Base-by-base conservation (phyloP, 164 flowering plant species). In the Pachysandra terminalis region DNA sequence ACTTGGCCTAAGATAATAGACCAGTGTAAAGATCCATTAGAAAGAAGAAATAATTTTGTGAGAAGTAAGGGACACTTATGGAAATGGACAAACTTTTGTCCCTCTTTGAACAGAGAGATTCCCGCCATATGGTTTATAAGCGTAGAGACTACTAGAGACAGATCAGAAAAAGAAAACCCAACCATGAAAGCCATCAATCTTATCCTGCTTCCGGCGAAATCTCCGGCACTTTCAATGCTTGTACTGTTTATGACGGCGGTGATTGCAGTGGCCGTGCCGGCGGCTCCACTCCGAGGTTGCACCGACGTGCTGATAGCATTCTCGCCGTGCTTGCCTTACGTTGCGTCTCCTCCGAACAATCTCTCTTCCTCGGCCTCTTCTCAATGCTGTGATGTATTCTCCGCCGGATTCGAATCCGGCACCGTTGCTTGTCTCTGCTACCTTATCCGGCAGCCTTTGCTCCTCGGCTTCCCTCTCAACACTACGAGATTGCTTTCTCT, bases 381-480 rank as follows among this genome's bases (percentile, higher is more conserved):
- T 0, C 22, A 35, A 49, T 85, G 91, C 85, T 84, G 89, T 75
- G 63, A 63, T 22, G 63, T 61, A 25, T 75, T 81, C 75, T 66
- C 77, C 27, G 48, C 75, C 5, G 61, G 67, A 0, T 55, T 74
- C 24, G 63, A 59, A 9, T 40, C 77, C 59, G 69, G 71, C 37
- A 59, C n/a, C 57, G 75, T 61, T 16, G 15, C 40, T 59, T 82
- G 87, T 71, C 65, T 79, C 73, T 87, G 89, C 58, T 71, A 80
- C 72, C 81, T 84, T n/a, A 35, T 79, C 45, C 77, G 65, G 23
- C 75, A 78, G 58, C 85, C 87, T 26, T 27, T 24, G 45, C 64
- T 83, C 48, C 68, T 84, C 53, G 86, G 86, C 9, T 81, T 80
- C 75, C 86, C 90, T 21, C 54, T 85, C 66, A 70, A 87, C 67